Evolutionary conservation across 2,329 filamentous ascomycete species (phyloP), one percentile per base, ranked within the genome.

Genomic region (Niveomyces coronatus): DNA sequence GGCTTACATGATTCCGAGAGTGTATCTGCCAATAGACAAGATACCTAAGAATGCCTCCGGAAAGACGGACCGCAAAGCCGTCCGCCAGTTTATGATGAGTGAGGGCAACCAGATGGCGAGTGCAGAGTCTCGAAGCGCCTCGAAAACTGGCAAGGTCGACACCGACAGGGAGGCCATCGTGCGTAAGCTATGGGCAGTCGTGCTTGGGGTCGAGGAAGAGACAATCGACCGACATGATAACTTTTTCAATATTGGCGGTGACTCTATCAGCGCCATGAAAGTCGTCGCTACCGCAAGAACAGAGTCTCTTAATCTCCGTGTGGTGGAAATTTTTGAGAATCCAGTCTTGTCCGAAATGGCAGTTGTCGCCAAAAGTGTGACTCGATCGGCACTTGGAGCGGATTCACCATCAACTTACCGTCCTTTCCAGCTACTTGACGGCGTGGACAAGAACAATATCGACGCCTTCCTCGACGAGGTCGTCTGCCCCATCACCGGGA

Each of bases 201-300:
- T 44, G n/a, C 22, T 44, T n/a, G 40, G 35, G 14, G 16, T 44
- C n/a, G 36, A 44, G 16, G 22, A 27, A 26, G 35, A 33, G 13
- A 35, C 18, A 14, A 42, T 44, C 32, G 39, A 37, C 17, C 31
- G 35, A 35, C 26, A 40, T 32, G 44, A 48, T 35, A 48, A 47
- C 33, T 47, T 48, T 20, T 46, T 48, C 38, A 38, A 39, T 14
- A 30, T 44, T 16, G 46, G 46, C 7, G 45, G 32, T 31, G 43
- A 45, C 31, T 45, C 43, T 17, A 41, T 45, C 24, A 34, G 27
- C 29, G 40, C 40, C 16, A 43, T 45, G 40, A 42, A 39, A 31
- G n/a, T 45, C 19, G 35, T 42, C 17, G 41, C 40, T 31, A 16
- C 24, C 9, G 37, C 40, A 28, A 42, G 31, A 35, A 16, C 26